These are phyloP conservation scores for Apostasia shenzhenica DNA, from an alignment of 106 monocot species.

Conservation along the genomic window DNA sequence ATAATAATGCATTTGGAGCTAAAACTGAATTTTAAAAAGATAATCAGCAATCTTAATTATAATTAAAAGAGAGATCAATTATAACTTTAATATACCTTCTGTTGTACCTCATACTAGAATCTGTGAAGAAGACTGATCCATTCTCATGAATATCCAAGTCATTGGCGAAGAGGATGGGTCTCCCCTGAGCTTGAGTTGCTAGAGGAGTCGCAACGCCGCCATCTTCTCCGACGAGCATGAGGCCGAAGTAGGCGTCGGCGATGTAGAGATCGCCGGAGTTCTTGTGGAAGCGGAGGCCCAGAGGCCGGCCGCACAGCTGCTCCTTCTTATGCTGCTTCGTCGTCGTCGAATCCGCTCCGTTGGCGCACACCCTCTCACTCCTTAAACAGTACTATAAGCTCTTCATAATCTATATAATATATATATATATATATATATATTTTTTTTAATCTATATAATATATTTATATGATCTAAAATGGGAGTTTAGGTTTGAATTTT, in stretches of 20 bases:
- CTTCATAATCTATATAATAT: not conserved
- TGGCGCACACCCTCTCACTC: slow-evolving; percentile 47
- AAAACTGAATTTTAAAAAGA: too few relatives aligned
- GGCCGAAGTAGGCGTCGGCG: slow-evolving; percentile 80
- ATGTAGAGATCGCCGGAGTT: slow-evolving; percentile 72
- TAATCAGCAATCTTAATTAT: not conserved
- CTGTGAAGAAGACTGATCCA: slow-evolving; percentile 89
- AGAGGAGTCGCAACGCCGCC: slow-evolving; percentile 69
- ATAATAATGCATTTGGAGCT: not conserved
- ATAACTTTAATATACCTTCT: slow-evolving; percentile 28
- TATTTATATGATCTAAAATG: not conserved
- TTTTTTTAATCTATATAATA: too few relatives aligned
- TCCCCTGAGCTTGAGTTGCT: slow-evolving; percentile 43
- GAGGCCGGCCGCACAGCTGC: slow-evolving; percentile 68
- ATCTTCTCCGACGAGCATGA: slow-evolving; percentile 35
- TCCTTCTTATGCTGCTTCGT: slow-evolving; percentile 57
- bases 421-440: too few relatives aligned
- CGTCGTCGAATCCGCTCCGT: slow-evolving; percentile 56
- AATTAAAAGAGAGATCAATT: not conserved
- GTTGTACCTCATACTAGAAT: slow-evolving; percentile 71
- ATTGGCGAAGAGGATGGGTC: slow-evolving; percentile 73
- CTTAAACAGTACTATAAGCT: slow-evolving; percentile 10
- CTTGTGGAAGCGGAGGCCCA: slow-evolving; percentile 69
- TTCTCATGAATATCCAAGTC: slow-evolving; percentile 82
- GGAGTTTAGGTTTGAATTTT: not conserved